These are phyloP conservation scores for Fallopia convolvulus DNA, from an alignment of 148 eudicot genomes.

Conservation along the genomic window DNA sequence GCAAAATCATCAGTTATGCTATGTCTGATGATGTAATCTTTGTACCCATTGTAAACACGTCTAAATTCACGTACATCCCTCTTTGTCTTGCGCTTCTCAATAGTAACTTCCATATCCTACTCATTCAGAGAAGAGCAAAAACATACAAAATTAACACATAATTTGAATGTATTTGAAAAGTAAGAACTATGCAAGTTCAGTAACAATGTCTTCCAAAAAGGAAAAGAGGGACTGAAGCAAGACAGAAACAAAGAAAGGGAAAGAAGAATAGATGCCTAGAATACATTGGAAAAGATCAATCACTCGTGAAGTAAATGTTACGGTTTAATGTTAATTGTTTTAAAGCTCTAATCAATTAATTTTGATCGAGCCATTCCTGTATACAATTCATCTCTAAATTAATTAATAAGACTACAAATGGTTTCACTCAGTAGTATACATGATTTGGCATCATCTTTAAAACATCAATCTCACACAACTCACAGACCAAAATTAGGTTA, in stretches of 20 bases:
- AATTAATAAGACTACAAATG: no score
- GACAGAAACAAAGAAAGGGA: neutral
- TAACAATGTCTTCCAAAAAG: neutral
- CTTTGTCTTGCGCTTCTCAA: constrained; percentile 59
- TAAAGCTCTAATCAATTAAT: no score
- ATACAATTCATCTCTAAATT: no score
- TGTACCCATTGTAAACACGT: constrained; percentile 64
- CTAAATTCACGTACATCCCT: constrained; percentile 85
- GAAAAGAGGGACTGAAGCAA: neutral
- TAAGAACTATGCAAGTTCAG: neutral
- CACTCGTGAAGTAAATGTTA: neutral
- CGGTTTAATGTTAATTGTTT: neutral
- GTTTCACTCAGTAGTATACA: no score
- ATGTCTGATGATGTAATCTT: constrained; percentile 56
- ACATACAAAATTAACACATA: neutral
- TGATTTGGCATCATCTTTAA: no score
- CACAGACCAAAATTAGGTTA: no score
- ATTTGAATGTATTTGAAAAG: neutral
- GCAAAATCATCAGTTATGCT: constrained; percentile 56
- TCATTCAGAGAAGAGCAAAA: neutral
- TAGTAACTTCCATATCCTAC: constrained; percentile 67
- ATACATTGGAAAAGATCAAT: neutral
- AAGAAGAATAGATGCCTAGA: neutral
- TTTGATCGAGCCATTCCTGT: no score
- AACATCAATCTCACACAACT: no score